phyloP scores from a whole-genome alignment of 164 flowering plant species.

The Umbellularia californica region DNA sequence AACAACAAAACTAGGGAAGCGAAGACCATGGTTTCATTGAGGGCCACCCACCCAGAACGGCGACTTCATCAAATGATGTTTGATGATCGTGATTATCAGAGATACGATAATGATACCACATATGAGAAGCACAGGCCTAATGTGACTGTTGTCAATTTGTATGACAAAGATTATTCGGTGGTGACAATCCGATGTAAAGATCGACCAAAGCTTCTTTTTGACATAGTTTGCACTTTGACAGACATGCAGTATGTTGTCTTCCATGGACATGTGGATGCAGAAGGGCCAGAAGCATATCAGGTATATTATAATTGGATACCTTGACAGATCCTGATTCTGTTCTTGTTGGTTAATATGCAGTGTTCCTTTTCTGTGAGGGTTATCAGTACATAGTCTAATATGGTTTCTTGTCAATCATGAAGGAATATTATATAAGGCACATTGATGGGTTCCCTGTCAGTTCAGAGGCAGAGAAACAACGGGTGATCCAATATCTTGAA shows the following conservation, averaged over 20 bases:
- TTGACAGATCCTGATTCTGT: not conserved
- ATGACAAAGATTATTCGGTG: conserved; percentile 76
- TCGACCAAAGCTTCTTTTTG: conserved; percentile 86
- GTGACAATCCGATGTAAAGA: conserved; percentile 74
- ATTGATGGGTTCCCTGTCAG: conserved; percentile 76
- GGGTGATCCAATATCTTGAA: conserved; percentile 76
- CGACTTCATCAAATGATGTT: conserved; percentile 98
- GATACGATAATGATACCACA: conserved; percentile 24
- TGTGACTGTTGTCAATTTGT: conserved; percentile 67
- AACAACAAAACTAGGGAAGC: conserved; percentile 57
- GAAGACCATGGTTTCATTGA: conserved; percentile 62
- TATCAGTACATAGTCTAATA: too few species aligned
- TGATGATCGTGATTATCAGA: conserved; percentile 79
- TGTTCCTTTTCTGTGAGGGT: not conserved
- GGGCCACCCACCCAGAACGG: conserved; percentile 62
- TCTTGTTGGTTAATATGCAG: not conserved
- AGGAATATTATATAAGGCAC: conserved; percentile 82
- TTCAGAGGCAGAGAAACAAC: conserved; percentile 78
- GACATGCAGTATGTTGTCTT: conserved; percentile 96
- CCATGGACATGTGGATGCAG: conserved; percentile 76
- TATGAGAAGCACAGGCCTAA: conserved; percentile 51
- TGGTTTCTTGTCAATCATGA: conserved; percentile 1
- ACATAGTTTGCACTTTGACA: conserved; percentile 82
- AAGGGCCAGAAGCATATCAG: conserved; percentile 78
- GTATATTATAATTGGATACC: conserved; percentile 22